Evolutionary conservation across 768 basidiomycete species (phyloP), one percentile per base, ranked within the genome.

Genomic region (Trametes villosa): DNA sequence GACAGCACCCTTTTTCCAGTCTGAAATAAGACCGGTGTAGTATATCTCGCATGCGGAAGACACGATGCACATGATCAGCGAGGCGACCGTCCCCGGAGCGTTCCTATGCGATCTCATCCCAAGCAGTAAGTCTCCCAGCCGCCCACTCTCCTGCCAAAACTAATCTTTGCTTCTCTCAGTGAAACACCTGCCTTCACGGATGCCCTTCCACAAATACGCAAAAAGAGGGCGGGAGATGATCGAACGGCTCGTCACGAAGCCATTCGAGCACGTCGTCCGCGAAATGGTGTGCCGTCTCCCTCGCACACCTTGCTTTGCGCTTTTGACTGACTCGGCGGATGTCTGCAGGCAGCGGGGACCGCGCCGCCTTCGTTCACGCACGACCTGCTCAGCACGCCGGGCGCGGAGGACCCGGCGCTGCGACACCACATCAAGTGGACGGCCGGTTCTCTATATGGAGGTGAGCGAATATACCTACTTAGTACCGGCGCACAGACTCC

Each of bases 31-130:
- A n/a, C 9, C 41, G 41, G 9, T 22, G 11, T 22, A 82, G 9
- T 78, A 76, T 60, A 70, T 85, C 30, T 55, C 66, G 0, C 66
- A 77, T 6, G 79, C 78, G 0, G 76, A 81, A 30, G 65, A 73
- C 8, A 77, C 79, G 3, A 64, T 76, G 18, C 59, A 71, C 1
- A 66, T 68, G 4, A 63, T 79, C 40, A 66, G 65, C 6, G 54
- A 68, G 13, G 78, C 78, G 0, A 67, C 73, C 0, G 60, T 73
- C 11, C 78, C 78, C 0, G 82, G 80, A 7, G 62, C 71, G 24
- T 83, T 76, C 58, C 68, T 82, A 1, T 79, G 84, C 7, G 65
- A 65, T 22, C 8, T 56, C 3, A 31, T 65, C 18, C 65, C 65
- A 3, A 26, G 31, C 9, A 38, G 65, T 65, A 31, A 36, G 65